Percentiles rank a stretch among this genome's conserved stretches.
phyloP scores from a whole-genome alignment of 257 asterid species.

The Jasminum sambac region DNA sequence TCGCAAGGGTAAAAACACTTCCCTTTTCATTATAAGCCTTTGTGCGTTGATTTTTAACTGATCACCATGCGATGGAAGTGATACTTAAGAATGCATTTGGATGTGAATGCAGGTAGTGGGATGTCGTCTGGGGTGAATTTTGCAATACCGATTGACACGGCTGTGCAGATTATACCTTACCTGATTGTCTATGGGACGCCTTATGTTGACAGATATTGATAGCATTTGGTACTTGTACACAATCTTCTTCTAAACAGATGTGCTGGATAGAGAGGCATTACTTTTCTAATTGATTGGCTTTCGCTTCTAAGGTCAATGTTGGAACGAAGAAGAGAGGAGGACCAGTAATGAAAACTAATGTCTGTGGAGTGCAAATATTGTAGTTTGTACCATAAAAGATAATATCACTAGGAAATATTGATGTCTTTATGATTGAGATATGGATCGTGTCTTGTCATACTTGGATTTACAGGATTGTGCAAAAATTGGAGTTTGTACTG shows the following conservation, averaged over 20 bases:
- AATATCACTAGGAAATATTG: too few relatives aligned
- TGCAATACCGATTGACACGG: slow-evolving; percentile 78
- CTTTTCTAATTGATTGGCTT: neutral
- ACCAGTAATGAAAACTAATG: too few relatives aligned
- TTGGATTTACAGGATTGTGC: too few relatives aligned
- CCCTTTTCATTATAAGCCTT: neutral
- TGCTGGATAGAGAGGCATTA: neutral
- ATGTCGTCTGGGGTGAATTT: slow-evolving; percentile 87
- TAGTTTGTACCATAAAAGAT: too few relatives aligned
- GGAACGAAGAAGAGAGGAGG: too few relatives aligned
- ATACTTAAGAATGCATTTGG: neutral
- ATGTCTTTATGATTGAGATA: too few relatives aligned
- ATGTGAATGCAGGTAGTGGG: slow-evolving; percentile 63
- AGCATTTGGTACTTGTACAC: neutral
- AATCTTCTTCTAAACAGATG: neutral
- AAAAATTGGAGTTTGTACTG: too few relatives aligned
- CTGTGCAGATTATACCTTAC: slow-evolving; percentile 61
- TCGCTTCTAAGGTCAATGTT: neutral
- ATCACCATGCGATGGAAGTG: neutral
- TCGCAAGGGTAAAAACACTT: slow-evolving; percentile 59
- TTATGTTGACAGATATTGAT: slow-evolving; percentile 54
- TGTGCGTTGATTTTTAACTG: neutral
- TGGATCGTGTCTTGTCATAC: too few relatives aligned
- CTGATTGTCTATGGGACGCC: slow-evolving; percentile 84
- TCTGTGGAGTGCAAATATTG: too few relatives aligned